Conservation (phyloP, 495 filamentous ascomycete genomes). For the Neurospora tetraspora region DNA sequence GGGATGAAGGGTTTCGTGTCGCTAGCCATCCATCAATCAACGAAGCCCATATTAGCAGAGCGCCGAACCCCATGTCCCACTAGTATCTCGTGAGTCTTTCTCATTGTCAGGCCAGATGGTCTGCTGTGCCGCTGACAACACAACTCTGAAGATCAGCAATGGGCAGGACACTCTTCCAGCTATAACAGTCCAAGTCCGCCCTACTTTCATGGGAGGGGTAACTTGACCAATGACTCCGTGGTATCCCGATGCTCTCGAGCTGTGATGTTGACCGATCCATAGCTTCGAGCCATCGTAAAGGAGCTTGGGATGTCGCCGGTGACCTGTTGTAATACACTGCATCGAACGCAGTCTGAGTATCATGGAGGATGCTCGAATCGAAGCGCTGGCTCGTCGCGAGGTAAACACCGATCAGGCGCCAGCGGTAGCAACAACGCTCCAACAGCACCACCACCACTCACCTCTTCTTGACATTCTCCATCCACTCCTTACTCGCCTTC, state of each 20-base stretch:
- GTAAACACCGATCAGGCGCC: neutral
- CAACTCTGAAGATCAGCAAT: no score
- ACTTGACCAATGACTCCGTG: neutral
- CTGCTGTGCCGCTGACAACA: no score
- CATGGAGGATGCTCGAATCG: neutral
- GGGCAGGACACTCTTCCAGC: no score
- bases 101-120: no score
- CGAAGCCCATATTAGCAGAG: neutral
- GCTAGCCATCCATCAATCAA: neutral
- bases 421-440: neutral
- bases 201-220: no score
- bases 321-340: neutral
- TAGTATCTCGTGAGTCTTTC: no score
- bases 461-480: slow-evolving; percentile 49
- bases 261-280: neutral
- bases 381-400: neutral
- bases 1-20: neutral
- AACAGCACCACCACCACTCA: slow-evolving; percentile 1
- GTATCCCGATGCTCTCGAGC: neutral
- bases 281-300: neutral
- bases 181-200: no score
- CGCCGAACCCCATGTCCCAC: no score
- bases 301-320: neutral
- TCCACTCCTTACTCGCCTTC: slow-evolving; percentile 74
- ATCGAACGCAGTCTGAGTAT: neutral